Conservation (phyloP, 495 filamentous ascomycete genomes). For the Ascodesmis nigricans region DNA sequence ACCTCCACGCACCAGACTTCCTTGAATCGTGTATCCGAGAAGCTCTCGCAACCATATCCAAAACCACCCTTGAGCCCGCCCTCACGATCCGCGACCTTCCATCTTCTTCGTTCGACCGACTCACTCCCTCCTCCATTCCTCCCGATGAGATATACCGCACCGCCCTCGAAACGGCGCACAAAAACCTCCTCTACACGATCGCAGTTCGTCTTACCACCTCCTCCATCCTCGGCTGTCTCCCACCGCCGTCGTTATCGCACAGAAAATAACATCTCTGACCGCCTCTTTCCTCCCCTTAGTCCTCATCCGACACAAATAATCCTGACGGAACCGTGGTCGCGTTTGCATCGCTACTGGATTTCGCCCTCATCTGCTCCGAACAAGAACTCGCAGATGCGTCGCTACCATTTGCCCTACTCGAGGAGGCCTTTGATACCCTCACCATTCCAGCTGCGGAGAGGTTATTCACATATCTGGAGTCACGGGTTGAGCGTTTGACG, state of each 20-base stretch:
- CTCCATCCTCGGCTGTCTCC: constrained; percentile 48
- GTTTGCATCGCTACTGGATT: constrained; percentile 85
- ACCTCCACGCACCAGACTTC: constrained; percentile 3
- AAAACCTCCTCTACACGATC: constrained; percentile 18
- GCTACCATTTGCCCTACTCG: constrained; percentile 69
- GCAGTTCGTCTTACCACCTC: constrained; percentile 25
- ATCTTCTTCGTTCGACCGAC: constrained; percentile 24
- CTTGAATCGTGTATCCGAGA: constrained; percentile 10
- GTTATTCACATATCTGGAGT: constrained; percentile 86
- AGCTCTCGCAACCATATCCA: constrained; percentile 12
- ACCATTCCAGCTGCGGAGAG: constrained; percentile 74
- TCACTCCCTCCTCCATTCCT: constrained; percentile 20
- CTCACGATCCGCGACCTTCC: constrained; percentile 40
- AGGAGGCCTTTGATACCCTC: constrained; percentile 89
- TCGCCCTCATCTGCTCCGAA: constrained; percentile 69
- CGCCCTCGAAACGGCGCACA: constrained; percentile 17
- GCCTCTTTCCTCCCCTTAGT: no score
- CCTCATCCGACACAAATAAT: constrained; percentile 6
- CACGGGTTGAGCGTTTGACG: constrained; percentile 65
- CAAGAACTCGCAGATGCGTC: constrained; percentile 53
- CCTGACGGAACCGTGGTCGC: constrained; percentile 36
- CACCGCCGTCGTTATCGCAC: no score
- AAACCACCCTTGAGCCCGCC: constrained; percentile 42
- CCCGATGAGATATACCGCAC: constrained; percentile 17
- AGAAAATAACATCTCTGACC: no score